A percentile compares a stretch with the other conserved stretches of the same genome.
Evolutionary conservation across 495 filamentous ascomycete genomes (phyloP).

Genomic region (Aspergillus nanangensis): DNA sequence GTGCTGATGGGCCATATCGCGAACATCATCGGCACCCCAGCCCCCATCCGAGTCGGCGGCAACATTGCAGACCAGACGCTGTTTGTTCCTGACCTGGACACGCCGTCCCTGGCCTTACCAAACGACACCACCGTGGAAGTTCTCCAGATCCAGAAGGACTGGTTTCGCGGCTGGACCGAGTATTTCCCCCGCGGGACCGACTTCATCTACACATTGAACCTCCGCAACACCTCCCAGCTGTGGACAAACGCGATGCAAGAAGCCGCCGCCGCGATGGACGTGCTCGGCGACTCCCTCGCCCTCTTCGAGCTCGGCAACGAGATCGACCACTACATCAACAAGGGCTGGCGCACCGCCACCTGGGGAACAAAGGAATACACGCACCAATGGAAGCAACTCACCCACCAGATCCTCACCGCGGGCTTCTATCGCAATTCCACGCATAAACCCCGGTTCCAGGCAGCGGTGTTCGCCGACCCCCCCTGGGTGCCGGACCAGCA

Average conservation of each 20-base stretch:
- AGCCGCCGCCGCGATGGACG: not conserved
- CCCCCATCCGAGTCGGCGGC: constrained; percentile 5
- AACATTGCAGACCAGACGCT: constrained; percentile 8
- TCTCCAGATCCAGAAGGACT: not conserved
- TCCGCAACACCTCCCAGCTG: not conserved
- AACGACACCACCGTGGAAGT: constrained; percentile 5
- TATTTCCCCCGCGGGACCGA: constrained; percentile 5
- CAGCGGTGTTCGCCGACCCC: constrained; percentile 7
- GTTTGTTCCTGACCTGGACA: not conserved
- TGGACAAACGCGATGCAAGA: constrained; percentile 6
- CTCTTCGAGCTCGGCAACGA: constrained; percentile 7
- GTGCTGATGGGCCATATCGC: not conserved
- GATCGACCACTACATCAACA: constrained; percentile 10
- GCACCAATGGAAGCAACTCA: constrained; percentile 4
- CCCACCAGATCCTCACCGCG: constrained; percentile 2
- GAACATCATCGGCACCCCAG: not conserved
- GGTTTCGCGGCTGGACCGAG: constrained; percentile 4
- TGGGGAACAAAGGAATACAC: constrained; percentile 4
- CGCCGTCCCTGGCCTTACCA: not conserved
- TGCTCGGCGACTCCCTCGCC: constrained; percentile 1
- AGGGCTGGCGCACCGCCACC: not conserved
- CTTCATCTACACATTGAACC: constrained; percentile 6
- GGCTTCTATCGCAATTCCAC: constrained; percentile 1
- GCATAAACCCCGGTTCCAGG: constrained; percentile 5
- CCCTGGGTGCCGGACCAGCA: constrained; percentile 6